Percentiles rank a stretch among this genome's conserved stretches.
Conservation (phyloP, 2,329 filamentous ascomycete genomes). For the Phialophora tarda region DNA sequence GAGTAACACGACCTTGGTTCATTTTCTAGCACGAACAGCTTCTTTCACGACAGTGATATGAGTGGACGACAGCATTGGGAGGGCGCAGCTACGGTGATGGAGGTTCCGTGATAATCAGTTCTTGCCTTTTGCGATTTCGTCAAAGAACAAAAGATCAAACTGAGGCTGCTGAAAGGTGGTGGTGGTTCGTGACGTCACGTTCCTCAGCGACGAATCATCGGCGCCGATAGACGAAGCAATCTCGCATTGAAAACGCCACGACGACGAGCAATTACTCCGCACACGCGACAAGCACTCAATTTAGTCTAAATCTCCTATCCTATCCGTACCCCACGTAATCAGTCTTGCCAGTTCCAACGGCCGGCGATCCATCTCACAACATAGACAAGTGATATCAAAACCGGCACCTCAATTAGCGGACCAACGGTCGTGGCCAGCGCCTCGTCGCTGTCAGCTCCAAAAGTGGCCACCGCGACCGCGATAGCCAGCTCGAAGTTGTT, state of each 20-base stretch:
- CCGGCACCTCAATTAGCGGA: slow-evolving; percentile 84
- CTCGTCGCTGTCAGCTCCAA: slow-evolving; percentile 77
- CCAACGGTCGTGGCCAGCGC: slow-evolving; percentile 83
- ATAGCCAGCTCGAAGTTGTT: slow-evolving; percentile 18
- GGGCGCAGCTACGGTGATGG: too few species aligned
- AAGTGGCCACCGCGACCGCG: slow-evolving; percentile 81
- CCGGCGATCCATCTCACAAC: slow-evolving; percentile 60
- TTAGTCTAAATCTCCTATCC: neutral
- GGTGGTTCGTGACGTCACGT: neutral
- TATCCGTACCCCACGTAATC: neutral
- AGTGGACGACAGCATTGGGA: neutral
- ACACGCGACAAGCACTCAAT: too few species aligned
- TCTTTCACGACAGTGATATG: neutral
- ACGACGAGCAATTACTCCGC: too few species aligned
- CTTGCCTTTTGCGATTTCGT: neutral
- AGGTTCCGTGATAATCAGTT: neutral
- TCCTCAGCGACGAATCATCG: neutral
- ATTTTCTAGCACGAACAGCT: neutral
- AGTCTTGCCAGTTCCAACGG: slow-evolving; percentile 35
- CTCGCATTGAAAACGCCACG: neutral
- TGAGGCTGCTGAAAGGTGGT: neutral
- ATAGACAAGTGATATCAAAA: slow-evolving; percentile 78
- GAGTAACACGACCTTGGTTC: neutral
- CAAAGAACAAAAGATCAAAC: neutral
- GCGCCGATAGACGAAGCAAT: neutral